These are phyloP conservation scores for Termitomyces heimii DNA, from an alignment of 768 basidiomycete genomes.

Conservation along the genomic window DNA sequence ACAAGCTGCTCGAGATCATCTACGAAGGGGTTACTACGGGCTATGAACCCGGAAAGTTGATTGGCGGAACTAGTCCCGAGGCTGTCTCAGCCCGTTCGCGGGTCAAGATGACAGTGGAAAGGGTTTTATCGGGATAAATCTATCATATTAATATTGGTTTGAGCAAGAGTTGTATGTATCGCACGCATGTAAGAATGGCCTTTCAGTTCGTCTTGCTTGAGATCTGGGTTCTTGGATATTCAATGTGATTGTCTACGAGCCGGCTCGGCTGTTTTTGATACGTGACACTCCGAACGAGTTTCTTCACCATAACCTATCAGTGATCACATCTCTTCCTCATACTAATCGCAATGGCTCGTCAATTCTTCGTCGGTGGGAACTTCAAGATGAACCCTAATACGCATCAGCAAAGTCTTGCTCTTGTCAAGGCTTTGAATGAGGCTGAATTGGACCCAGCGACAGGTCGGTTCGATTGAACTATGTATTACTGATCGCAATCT, in stretches of 20 bases:
- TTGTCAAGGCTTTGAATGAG: constrained; percentile 70
- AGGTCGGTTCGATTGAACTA: constrained; percentile 39
- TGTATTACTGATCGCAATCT: constrained; percentile 11
- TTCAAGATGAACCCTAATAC: constrained; percentile 95
- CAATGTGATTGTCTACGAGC: neutral
- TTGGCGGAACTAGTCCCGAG: constrained; percentile 58
- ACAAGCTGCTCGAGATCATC: constrained; percentile 62
- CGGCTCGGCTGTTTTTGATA: neutral
- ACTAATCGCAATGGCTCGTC: constrained; percentile 52
- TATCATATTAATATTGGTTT: neutral
- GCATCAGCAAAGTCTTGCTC: constrained; percentile 52
- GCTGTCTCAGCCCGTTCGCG: constrained; percentile 61
- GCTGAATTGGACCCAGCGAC: constrained; percentile 72
- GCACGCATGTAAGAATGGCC: neutral
- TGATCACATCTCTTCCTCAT: constrained; percentile 7
- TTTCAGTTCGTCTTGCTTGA: neutral
- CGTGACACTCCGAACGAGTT: neutral
- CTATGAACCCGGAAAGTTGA: constrained; percentile 35
- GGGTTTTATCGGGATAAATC: constrained; percentile 25
- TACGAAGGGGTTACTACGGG: constrained; percentile 60
- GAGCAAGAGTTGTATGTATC: neutral
- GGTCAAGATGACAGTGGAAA: constrained; percentile 61
- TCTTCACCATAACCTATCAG: neutral
- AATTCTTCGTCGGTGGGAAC: constrained; percentile 96
- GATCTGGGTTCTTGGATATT: neutral